Evolutionary conservation across 495 filamentous ascomycete species (phyloP), one percentile per base, ranked within the genome.

Genomic region (Pseudotulostoma volvatum): DNA sequence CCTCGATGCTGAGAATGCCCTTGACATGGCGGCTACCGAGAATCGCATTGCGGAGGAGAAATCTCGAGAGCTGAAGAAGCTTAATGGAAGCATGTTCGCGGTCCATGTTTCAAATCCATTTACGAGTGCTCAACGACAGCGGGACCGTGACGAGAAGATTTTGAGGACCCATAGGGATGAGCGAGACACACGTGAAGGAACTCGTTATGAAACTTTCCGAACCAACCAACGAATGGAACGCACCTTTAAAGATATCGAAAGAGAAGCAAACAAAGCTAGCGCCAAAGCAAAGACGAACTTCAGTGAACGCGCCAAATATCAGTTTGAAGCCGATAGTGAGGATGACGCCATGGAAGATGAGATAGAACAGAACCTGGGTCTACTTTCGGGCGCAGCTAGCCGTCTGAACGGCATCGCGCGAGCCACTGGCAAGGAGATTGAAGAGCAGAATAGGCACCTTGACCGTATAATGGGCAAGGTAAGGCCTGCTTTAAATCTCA

Each of bases 61-160:
- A 48, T 73, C 81, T 2, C 67, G 65, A 32, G 83, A 92, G 45
- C 56, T 93, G 9, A 84, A 83, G 58, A 76, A 67, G 0, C 60
- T 79, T 5, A 93, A 87, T 49, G 68, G 76, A 45, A 79, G 73
- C 58, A 88, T 92, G 84, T 88, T 90, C 44, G 77, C 78, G 1
- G 66, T 84, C 14, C 77, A 84, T 42, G 71, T 84, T 9, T 66
- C 62, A 13, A 87, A 86, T 45, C 80, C 80, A 0, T 81, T 85
- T 45, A 83, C 76, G 2, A 64, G 62, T 28, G 61, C 66, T 14
- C 61, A 61, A 34, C 68, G 75, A 15, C 66, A 61, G 3, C 62
- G 67, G 15, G 72, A 73, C 30, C 66, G 70, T 32, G 81, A 88
- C 41, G 59, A 69, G 32, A 59, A 66, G 33, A 61, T 78, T 25